These are phyloP conservation scores for Xylariaceae sp. DNA, from an alignment of 2,329 filamentous ascomycete genomes.

Conservation along the genomic window DNA sequence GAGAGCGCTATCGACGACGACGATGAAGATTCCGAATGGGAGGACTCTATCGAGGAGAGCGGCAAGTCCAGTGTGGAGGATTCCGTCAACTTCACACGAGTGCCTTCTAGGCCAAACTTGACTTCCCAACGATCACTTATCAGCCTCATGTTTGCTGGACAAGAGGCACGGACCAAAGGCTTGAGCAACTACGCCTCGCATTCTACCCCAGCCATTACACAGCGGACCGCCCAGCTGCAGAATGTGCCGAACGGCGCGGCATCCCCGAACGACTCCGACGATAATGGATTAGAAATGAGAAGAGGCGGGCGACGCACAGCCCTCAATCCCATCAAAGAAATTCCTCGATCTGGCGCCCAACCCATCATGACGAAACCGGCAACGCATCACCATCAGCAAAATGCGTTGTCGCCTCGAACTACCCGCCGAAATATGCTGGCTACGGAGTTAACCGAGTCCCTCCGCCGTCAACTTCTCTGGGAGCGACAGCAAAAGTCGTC, in stretches of 20 bases:
- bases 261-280: slow-evolving; percentile 55
- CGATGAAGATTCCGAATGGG: slow-evolving; percentile 56
- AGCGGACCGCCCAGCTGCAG: slow-evolving; percentile 52
- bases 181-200: slow-evolving; percentile 64
- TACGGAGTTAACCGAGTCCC: slow-evolving; percentile 87
- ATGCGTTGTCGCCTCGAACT: slow-evolving; percentile 81
- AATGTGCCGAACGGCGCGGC: slow-evolving; percentile 40
- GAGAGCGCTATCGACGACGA: slow-evolving; percentile 79
- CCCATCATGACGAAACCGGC: slow-evolving; percentile 71
- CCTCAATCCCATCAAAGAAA: slow-evolving; percentile 53
- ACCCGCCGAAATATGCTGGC: slow-evolving; percentile 93
- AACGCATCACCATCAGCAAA: slow-evolving; percentile 57
- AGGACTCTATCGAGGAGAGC: slow-evolving; percentile 71
- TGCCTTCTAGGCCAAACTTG: slow-evolving; percentile 81
- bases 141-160: slow-evolving; percentile 74
- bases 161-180: slow-evolving; percentile 65
- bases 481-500: slow-evolving; percentile 92
- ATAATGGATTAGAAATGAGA: slow-evolving; percentile 60
- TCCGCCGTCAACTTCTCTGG: slow-evolving; percentile 87
- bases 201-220: slow-evolving; percentile 62
- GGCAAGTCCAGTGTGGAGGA: slow-evolving; percentile 79
- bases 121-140: slow-evolving; percentile 83
- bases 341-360: slow-evolving; percentile 62
- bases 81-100: slow-evolving; percentile 76
- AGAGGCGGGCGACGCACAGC: slow-evolving; percentile 45